Base-by-base conservation (phyloP, 75 land plant species). In the Adiantum capillusveneris region DNA sequence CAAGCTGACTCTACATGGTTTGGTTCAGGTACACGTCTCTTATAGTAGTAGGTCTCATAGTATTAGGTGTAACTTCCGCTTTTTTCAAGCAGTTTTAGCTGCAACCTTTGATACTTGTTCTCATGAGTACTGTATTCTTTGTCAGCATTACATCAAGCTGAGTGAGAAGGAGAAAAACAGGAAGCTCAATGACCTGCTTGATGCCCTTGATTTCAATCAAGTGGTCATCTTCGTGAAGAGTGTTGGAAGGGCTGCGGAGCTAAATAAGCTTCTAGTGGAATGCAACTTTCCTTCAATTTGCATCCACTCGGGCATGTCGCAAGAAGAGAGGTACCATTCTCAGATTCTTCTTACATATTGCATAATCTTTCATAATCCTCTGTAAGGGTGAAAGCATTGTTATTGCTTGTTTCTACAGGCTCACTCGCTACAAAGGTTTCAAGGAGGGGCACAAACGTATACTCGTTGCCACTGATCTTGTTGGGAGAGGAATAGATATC, bases 111-210 rank as follows among this genome's bases (percentile, higher is more conserved):
- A n/a, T n/a, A n/a, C n/a, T n/a, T n/a, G n/a, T n/a, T n/a, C n/a
- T n/a, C n/a, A n/a, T n/a, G n/a, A n/a, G n/a, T n/a, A n/a, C n/a
- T n/a, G n/a, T n/a, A n/a, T n/a, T n/a, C n/a, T n/a, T n/a, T n/a
- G n/a, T n/a, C 76, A 94, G 98, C 98, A 94, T 84, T 94, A 94
- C 75, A 90, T 94, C 78, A 94, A 94, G 66, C 55, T 94, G 74
- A 80, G 72, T 52, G 98, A 94, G 77, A 36, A 68, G 74, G 98
- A 94, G 69, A 94, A 94, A 64, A 94, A 94, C 60, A 77, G 97
- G 31, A 94, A 94, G 69, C 64, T 94, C 78, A 90, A 94, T 69
- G 98, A 94, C 66, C 81, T 94, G 29, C 78, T 94, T 29, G 98
- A 94, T 81, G 98, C 98, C 11, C 62, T 94, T 70, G 98, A 94